phyloP scores from a whole-genome alignment of 768 basidiomycete genomes.

The Trametes elegans region DNA sequence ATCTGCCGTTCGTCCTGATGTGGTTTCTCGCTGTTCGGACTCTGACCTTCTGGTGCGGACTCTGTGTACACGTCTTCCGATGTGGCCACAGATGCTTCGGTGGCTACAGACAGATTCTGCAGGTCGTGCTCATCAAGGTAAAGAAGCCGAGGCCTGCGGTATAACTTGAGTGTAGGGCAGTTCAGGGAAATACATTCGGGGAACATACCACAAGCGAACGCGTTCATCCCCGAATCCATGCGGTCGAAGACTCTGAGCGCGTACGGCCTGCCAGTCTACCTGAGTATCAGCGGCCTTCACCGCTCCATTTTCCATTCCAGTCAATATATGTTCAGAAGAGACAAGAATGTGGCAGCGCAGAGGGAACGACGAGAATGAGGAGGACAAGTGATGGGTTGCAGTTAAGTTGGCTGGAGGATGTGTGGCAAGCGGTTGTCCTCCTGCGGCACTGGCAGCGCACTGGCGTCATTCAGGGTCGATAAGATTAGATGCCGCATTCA shows the following conservation, averaged over 20 bases:
- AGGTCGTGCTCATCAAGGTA: constrained; percentile 27
- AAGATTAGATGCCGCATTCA: too few relatives aligned
- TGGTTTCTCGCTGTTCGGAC: background rate
- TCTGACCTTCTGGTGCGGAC: too few relatives aligned
- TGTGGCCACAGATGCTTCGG: background rate
- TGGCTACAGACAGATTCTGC: background rate
- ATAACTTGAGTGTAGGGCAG: constrained; percentile 23
- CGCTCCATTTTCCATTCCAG: background rate
- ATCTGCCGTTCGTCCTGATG: constrained; percentile 89
- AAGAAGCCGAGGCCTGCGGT: constrained; percentile 38
- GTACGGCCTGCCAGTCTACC: constrained; percentile 46
- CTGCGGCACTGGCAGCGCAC: background rate
- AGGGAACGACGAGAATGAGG: too few relatives aligned
- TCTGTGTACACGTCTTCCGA: too few relatives aligned
- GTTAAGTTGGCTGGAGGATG: too few relatives aligned
- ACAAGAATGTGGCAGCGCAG: too few relatives aligned
- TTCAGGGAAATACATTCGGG: constrained; percentile 17
- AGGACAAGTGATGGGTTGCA: too few relatives aligned
- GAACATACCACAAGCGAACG: constrained; percentile 54
- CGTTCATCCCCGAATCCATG: constrained; percentile 66
- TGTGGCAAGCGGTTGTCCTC: too few relatives aligned
- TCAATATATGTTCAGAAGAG: too few relatives aligned
- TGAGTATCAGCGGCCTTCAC: background rate
- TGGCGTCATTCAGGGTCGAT: background rate
- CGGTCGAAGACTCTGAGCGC: constrained; percentile 47